These are phyloP conservation scores for Eucalyptus tenuipes DNA, from an alignment of 345 rosid genomes.

Conservation along the genomic window DNA sequence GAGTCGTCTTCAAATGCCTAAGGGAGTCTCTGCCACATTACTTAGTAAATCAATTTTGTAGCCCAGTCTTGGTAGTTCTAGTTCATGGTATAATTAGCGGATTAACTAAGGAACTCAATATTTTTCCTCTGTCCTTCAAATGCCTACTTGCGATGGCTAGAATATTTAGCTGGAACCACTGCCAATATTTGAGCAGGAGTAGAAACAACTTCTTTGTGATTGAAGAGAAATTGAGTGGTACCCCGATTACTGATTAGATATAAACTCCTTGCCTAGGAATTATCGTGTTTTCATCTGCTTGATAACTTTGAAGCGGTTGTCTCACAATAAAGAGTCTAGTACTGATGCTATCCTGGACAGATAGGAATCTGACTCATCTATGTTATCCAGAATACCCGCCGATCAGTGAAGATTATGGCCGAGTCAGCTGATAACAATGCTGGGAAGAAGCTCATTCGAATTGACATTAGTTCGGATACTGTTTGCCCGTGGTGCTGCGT, in stretches of 20 bases:
- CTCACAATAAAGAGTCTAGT: neutral
- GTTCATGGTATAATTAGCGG: neutral
- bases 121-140: neutral
- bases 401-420: conserved; percentile 27
- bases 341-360: neutral
- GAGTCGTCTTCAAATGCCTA: neutral
- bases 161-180: neutral
- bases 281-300: neutral
- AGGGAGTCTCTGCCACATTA: neutral
- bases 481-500: conserved; percentile 89
- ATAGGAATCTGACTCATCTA: neutral
- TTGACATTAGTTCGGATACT: conserved; percentile 74
- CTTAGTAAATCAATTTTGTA: neutral
- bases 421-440: conserved; percentile 20
- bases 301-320: neutral
- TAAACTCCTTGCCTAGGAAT: neutral
- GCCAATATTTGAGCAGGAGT: neutral
- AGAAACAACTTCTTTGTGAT: neutral
- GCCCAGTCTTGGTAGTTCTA: neutral
- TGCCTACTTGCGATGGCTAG: neutral
- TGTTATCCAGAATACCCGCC: conserved; percentile 1
- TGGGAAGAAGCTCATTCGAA: conserved; percentile 42
- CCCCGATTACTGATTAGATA: neutral
- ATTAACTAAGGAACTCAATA: neutral
- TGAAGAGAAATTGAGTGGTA: neutral